Percentiles rank a stretch among this genome's conserved stretches.
phyloP scores from a whole-genome alignment of 140 eudicot genomes.

The Anethum foeniculum region DNA sequence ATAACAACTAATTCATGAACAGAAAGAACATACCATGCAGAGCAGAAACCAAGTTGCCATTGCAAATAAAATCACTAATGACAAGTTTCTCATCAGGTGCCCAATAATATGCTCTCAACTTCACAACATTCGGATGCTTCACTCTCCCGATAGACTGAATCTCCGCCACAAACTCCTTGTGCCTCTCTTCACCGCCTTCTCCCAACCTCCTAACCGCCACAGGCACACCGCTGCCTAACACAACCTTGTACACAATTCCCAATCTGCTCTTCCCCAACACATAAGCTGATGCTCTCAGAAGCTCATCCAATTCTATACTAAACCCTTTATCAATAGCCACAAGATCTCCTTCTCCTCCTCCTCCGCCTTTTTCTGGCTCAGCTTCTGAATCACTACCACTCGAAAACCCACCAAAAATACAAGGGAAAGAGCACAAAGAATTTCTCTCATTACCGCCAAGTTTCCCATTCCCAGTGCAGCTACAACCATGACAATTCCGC shows the following conservation, averaged over 20 bases:
- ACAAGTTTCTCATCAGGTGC: constrained; percentile 95
- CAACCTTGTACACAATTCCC: constrained; percentile 96
- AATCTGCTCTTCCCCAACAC: constrained; percentile 90
- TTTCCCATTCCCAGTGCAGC: constrained; percentile 62
- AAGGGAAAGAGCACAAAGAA: constrained; percentile 40
- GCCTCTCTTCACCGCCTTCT: constrained; percentile 93
- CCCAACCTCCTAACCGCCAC: constrained; percentile 96
- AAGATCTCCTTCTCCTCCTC: constrained; percentile 53
- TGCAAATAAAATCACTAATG: constrained; percentile 82
- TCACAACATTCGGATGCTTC: constrained; percentile 90
- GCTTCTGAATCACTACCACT: constrained; percentile 48
- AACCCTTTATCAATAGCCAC: constrained; percentile 92
- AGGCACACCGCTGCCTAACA: constrained; percentile 83
- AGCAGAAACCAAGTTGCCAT: constrained; percentile 87
- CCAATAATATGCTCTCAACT: constrained; percentile 93
- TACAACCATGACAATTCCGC: constrained; percentile 65
- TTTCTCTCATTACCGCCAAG: constrained; percentile 54
- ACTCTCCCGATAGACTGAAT: constrained; percentile 79
- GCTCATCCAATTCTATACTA: constrained; percentile 69
- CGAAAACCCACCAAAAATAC: constrained; percentile 39
- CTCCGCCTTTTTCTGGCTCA: constrained; percentile 61
- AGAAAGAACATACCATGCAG: constrained; percentile 44
- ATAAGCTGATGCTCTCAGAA: constrained; percentile 91
- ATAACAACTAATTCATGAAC: background rate
- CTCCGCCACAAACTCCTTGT: constrained; percentile 86